Evolutionary conservation across 805 yeast species (phyloP), one percentile per base, ranked within the genome.

Genomic region (Yamadazyma insecticola): DNA sequence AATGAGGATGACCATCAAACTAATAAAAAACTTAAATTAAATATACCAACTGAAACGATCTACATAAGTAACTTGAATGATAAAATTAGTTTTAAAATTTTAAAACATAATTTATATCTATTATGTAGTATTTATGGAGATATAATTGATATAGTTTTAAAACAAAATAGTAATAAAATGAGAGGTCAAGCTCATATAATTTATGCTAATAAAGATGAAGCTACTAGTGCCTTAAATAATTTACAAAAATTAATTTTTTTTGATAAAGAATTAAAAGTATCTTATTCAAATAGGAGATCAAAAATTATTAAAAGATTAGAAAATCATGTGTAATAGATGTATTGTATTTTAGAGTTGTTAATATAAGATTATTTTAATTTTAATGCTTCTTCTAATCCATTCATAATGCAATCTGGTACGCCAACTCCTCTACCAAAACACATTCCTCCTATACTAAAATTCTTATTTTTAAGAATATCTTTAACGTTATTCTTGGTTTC

Each of bases 381-480:
- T 20, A 43, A 35, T 11, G 89, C 92, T 35, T 67, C 74, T 29
- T 67, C 70, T 32, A 82, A 67, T 3, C 81, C 73, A 47, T 78
- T 76, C 19, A 74, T 54, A 1, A 86, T 80, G 41, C 89, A 81
- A 56, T 89, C 96, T 1, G 96, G 95, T 2, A 89, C 89, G 1
- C 96, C 96, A 6, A 86, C 78, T 1, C 95, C 90, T 26, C 71
- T 74, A 6, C 87, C 83, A 40, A 53, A 58, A 42, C 83, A 76
- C 78, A 84, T 86, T 0, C 97, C 97, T 13, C 92, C 88, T 2
- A 83, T 47, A 0, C 76, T 70, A 10, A 80, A 47, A 24, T 58
- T 59, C 44, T 63, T 73, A 11, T 57, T 55, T 1, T 50, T 36
- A 3, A 53, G 32, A 4, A 72, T 34, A n/a, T 50, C 43, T 13